These are phyloP conservation scores for Skeletonema costatum DNA, from an alignment of 108 stramenopile species.

Conservation along the genomic window DNA sequence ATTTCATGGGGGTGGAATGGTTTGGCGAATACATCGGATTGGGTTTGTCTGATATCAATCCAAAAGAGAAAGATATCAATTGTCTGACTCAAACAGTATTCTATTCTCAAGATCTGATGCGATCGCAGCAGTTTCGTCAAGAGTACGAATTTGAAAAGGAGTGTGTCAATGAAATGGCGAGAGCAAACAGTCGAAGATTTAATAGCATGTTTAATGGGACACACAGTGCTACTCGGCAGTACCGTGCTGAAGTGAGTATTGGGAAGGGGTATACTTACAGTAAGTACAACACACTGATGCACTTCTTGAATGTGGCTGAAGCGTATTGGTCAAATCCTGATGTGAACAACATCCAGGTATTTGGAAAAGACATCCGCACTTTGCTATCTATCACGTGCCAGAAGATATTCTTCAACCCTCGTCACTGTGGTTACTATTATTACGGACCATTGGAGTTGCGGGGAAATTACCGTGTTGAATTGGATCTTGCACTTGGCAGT, in stretches of 20 bases:
- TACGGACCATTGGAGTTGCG: constrained; percentile 54
- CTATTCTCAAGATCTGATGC: constrained; percentile 52
- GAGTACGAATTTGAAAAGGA: constrained; percentile 65
- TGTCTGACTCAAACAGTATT: constrained; percentile 56
- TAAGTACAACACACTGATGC: constrained; percentile 65
- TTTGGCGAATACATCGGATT: constrained; percentile 48
- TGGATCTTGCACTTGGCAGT: constrained; percentile 51
- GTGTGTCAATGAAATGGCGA: constrained; percentile 60
- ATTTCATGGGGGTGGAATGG: constrained; percentile 46
- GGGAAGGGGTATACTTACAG: constrained; percentile 51
- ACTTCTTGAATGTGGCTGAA: constrained; percentile 52
- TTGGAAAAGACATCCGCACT: constrained; percentile 54
- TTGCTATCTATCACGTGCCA: constrained; percentile 52
- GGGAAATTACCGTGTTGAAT: constrained; percentile 26
- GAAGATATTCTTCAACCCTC: constrained; percentile 53
- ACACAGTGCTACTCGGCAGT: constrained; percentile 25
- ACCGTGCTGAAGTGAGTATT: constrained; percentile 43
- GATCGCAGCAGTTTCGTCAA: constrained; percentile 30
- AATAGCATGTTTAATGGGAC: constrained; percentile 30
- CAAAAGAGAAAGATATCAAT: constrained; percentile 59
- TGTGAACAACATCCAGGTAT: constrained; percentile 52
- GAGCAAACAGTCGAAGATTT: constrained; percentile 41
- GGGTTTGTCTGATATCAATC: constrained; percentile 55
- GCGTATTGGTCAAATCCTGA: constrained; percentile 57
- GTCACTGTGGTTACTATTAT: constrained; percentile 50